Base-by-base conservation (phyloP, 805 yeast genomes). In the Starmerella ratchasimensis region DNA sequence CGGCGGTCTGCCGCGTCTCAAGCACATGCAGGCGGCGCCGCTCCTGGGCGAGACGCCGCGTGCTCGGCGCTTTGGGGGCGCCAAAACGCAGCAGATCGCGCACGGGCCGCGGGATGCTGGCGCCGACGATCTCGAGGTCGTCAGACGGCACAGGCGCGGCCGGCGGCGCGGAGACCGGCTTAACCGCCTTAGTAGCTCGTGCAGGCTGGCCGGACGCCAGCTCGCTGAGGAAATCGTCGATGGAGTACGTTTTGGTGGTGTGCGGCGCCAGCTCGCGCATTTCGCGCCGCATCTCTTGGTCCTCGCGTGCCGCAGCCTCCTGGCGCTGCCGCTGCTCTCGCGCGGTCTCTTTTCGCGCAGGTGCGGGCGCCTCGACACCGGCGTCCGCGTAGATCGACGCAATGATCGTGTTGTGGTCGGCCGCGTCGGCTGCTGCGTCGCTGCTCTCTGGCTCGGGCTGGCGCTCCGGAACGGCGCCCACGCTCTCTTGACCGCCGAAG, bases 41-140 rank as follows among this genome's bases (percentile, higher is more conserved):
- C 24, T 34, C 37, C n/a, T 16, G 17, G 5, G 39, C 43, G 8
- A 40, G 31, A n/a, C 33, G 28, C 15, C 33, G 37, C 10, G 40
- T 30, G 17, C 44, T 43, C 22, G 36, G 39, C 6, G 34, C 37
- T 5, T 23, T 21, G 22, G 23, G 7, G 11, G 38, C 38, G 17
- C 36, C 29, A 22, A 49, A 34, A 8, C 41, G 33, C 28, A 45
- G 43, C 34, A 49, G 29, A 8, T 39, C 39, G 4, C 42, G 36
- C 11, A 44, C 39, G 1, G 51, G 45, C 18, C 26, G 32, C 10
- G 50, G 31, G 33, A 38, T 34, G 5, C 41, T 28, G 17, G 34
- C 23, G 6, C 51, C 51, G 8, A 49, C 28, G 27, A 49, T 44
- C 23, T 49, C 53, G 8, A 49, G 38, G 13, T 48, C 52, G 37